Base-by-base conservation (phyloP, 2,329 filamentous ascomycete species). In the Dothistroma septosporum region DNA sequence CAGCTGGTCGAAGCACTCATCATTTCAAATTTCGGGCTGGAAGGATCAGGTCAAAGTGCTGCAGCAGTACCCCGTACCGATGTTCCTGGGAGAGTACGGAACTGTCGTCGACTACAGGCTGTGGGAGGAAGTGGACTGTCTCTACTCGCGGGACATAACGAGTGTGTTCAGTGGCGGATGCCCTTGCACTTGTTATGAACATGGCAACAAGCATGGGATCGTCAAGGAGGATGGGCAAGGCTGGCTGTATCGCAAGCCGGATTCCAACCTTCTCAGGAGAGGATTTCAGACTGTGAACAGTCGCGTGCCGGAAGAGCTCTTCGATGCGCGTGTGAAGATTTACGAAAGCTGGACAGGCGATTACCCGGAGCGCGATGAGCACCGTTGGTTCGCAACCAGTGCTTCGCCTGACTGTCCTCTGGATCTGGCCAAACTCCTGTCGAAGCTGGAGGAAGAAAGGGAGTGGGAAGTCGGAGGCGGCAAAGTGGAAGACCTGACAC, bases 71-170 rank as follows among this genome's bases (percentile, higher is more conserved):
- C 61, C 50, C 5, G 55, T 67, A 35, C 67, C 66, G 14, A 66
- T 66, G 57, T 61, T 67, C 10, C 52, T 64, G 41, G 46, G 49
- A 2, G 64, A 61, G 37, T 69, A 60, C 44, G 67, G 67, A 2
- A 37, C 54, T 24, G 58, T 62, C 47, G 44, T 58, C 14, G 55
- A 55, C 4, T 49, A 57, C 19, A 60, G 67, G 33, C 28, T 28
- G 1, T 65, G 66, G 62, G 58, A 63, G 16, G 67, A 69, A 54
- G 61, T 69, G 5, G 31, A 47, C 2, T 68, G 65, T 58, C 41
- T 69, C 44, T 67, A 64, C 22, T 64, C 65, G 22, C 52, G 58
- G 2, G 62, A 69, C 10, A 68, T 69, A 65, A 66, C 66, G 1
- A 61, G 62, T 1, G 55, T 60, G 48, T 61, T 62, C 12, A 68